Base-by-base conservation (phyloP, 371 early-diverging fungal genomes). In the Syncephalastrum contaminatum region DNA sequence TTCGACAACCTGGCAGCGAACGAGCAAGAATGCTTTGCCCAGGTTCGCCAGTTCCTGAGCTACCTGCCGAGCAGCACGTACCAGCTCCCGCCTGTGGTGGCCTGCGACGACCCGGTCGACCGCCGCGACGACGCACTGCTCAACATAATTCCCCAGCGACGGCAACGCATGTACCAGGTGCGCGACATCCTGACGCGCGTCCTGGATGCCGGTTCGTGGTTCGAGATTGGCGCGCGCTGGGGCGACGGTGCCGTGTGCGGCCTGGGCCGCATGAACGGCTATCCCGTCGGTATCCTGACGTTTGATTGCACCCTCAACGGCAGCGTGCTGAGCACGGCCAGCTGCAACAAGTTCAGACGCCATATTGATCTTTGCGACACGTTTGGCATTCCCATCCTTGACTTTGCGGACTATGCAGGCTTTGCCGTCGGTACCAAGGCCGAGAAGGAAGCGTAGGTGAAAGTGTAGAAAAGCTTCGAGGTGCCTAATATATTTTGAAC, bases 391-490 rank as follows among this genome's bases (percentile, higher is more conserved):
- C 74, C 77, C 5, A 60, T 77, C 19, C 42, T 77, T 7, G 72
- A 73, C 43, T 72, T 77, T 62, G 74, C 73, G 4, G 77, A 73
- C 56, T 71, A 77, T 60, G 73, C 77, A 25, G 77, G 74, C 4
- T 77, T 73, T 51, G 60, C 74, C 3, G 66, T 77, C n/a, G 73
- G 74, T 14, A 71, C 70, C 20, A 54, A 73, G 57, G 73, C 73
- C 16, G 65, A 69, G 59, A 56, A 74, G 59, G 80, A 80, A 67
- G 70, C 75, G 74, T 70, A 69, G 53, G 49, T 14, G 12, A 12
- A n/a, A 42, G n/a, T 22, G 15, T n/a, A 47, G 25, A 20, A 43
- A 39, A 25, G 19, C 42, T 43, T 21, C 22, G 5, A 14, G 14
- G 39, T n/a, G 15, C 20, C 22, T 22, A 19, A 27, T 30, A 30